phyloP scores from a whole-genome alignment of 805 yeast species.

The Cyberlindnera japonica region DNA sequence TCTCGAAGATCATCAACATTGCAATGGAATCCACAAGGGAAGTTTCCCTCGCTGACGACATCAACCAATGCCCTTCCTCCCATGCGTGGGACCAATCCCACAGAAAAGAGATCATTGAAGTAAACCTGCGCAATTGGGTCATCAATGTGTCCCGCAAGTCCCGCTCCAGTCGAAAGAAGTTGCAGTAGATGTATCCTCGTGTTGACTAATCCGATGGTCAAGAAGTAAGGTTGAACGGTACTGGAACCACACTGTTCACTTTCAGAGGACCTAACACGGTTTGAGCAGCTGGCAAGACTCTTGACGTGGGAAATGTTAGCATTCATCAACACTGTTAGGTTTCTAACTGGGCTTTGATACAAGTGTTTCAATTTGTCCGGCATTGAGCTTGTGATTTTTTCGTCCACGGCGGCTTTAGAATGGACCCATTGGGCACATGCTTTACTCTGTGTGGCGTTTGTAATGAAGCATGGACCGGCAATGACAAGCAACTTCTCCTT shows the following conservation, averaged over 20 bases:
- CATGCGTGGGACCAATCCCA: constrained; percentile 5
- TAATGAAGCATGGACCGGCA: constrained; percentile 8
- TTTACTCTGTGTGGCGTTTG: constrained; percentile 3
- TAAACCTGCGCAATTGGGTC: constrained; percentile 14
- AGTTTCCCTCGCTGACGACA: constrained; percentile 4
- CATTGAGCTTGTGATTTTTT: background rate
- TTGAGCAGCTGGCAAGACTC: background rate
- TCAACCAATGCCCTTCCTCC: constrained; percentile 6
- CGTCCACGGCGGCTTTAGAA: constrained; percentile 1
- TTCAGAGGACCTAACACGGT: background rate
- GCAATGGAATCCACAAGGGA: constrained; percentile 6
- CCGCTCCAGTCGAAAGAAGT: background rate
- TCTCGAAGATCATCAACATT: background rate
- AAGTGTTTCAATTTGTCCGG: constrained; percentile 1
- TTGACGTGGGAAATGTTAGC: constrained; percentile 5
- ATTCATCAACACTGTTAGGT: constrained; percentile 9
- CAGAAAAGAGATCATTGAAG: constrained; percentile 14
- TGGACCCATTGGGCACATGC: constrained; percentile 13
- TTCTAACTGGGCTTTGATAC: background rate
- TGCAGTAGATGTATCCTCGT: constrained; percentile 10
- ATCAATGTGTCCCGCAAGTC: constrained; percentile 5
- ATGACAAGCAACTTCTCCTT: constrained; percentile 4
- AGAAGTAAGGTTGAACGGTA: constrained; percentile 9
- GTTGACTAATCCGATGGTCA: constrained; percentile 11
- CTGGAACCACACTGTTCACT: background rate